Conservation (phyloP, 176 grass and related monocot genomes). For the Miscanthus lutarioriparius region DNA sequence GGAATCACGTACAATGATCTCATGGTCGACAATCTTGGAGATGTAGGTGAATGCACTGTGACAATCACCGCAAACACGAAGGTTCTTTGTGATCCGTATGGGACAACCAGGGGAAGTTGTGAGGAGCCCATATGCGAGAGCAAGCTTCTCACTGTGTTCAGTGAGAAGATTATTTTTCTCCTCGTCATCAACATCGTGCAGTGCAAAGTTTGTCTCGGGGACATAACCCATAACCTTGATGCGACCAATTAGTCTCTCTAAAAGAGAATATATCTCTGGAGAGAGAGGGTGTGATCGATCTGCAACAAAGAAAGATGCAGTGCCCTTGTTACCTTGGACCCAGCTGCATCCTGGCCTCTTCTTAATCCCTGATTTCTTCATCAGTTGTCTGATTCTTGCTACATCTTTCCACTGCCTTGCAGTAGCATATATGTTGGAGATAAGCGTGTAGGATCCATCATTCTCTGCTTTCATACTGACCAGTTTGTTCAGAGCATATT, state of each 20-base stretch:
- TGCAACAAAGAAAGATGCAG: slow-evolving; percentile 80
- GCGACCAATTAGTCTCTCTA: slow-evolving; percentile 60
- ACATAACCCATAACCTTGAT: slow-evolving; percentile 80
- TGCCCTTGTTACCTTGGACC: slow-evolving; percentile 77
- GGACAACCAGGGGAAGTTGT: slow-evolving; percentile 60
- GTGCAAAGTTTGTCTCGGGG: slow-evolving; percentile 72
- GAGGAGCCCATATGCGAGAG: slow-evolving; percentile 79
- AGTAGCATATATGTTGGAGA: slow-evolving; percentile 92
- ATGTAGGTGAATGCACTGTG: slow-evolving; percentile 80
- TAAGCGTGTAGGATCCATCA: slow-evolving; percentile 82
- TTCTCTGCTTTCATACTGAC: slow-evolving; percentile 64
- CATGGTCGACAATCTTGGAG: slow-evolving; percentile 78
- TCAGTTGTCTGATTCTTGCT: slow-evolving; percentile 62
- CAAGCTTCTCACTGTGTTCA: slow-evolving; percentile 89
- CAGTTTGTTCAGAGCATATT: slow-evolving; percentile 65
- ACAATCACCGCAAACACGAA: slow-evolving; percentile 82
- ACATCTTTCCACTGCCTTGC: slow-evolving; percentile 78
- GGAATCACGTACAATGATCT: slow-evolving; percentile 81
- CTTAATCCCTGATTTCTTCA: slow-evolving; percentile 72
- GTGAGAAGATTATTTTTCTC: slow-evolving; percentile 75
- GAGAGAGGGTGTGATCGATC: slow-evolving; percentile 71
- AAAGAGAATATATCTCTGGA: slow-evolving; percentile 70
- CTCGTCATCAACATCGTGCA: slow-evolving; percentile 90
- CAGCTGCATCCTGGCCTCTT: slow-evolving; percentile 91
- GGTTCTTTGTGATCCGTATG: slow-evolving; percentile 86